Evolutionary conservation across 2,329 filamentous ascomycete genomes (phyloP), one percentile per base, ranked within the genome.

Genomic region (Byssochlamys sp.): DNA sequence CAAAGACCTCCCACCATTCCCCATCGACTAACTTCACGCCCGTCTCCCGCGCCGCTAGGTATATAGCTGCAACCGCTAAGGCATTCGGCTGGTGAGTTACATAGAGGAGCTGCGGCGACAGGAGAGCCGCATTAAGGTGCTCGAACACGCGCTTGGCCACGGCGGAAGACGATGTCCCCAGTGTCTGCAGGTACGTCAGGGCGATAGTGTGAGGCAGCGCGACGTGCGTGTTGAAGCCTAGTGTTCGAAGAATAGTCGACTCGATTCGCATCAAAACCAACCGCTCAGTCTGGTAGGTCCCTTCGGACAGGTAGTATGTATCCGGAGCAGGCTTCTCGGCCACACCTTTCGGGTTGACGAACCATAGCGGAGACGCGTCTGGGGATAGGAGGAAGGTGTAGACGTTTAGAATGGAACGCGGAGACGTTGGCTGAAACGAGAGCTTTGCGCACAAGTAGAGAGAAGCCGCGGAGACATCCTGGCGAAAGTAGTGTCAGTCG

Each of bases 1-100:
- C 94, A 71, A 97, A 97, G 0, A 97, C 90, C 73, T 96, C 91
- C 94, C 94, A 99, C 94, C 94, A 99, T 61, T 90, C 86, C 53
- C 83, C 84, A 61, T 88, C 88, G 0, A 92, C 90, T 74, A 96
- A 80, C 71, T 89, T 91, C 11, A 88, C 83, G 0, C 82, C 85
- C 1, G 83, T 71, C 63, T 97, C 91, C 51, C 86, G 82, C 0
- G 90, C 88, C 0, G 92, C 89, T n/a, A 90, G 83, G 70, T 97
- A 99, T 31, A 96, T 88, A 0, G 91, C 90, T 1, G 91, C 89
- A 2, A 90, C 90, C 3, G 94, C 92, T 9, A 99, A 78, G 26
- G 86, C 84, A 60, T 88, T 83, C 1, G 94, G 92, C 70, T 97
- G 94, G 69, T 96, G 91, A 2, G 94, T 97, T 28, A 95, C 78